Base-by-base conservation (phyloP, 2,329 filamentous ascomycete species). In the Verticillium zaregamsianum region DNA sequence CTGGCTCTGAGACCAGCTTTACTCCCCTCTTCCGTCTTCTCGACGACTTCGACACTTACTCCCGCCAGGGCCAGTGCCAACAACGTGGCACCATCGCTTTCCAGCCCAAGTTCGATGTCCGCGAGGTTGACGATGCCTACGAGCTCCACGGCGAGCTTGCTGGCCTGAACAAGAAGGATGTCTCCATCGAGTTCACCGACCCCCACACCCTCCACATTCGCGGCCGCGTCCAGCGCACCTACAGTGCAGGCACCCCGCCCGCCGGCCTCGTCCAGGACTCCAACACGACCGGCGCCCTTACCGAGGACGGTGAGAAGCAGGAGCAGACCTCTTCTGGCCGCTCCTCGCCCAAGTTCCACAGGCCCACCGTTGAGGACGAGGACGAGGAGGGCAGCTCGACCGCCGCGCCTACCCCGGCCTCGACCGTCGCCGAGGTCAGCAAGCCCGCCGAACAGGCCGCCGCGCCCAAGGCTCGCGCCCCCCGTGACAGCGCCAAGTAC, bases 71-170 rank as follows among this genome's bases (percentile, higher is more conserved):
- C 12, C 59, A 57, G 17, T 66, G 65, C 37, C 45, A 52, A 14
- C 64, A 64, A 57, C 64, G 66, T 62, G 64, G 66, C 56, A 60
- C 66, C 39, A 71, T 68, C 56, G 79, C 84, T 70, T 93, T 92
- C 83, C 83, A 85, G 62, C 91, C 91, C 60, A 90, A 87, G 76
- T 94, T 94, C 71, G 91, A 94, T 69, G 82, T 93, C 64, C 88
- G 85, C 73, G 91, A 95, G 78, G 85, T 83, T 14, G 82, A 83
- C 64, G 76, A 86, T 6, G 73, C 79, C 65, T 94, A 92, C 72
- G 88, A 94, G 76, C 87, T 94, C 23, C 86, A 93, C 69, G 91
- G 91, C 69, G 91, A 94, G 75, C 85, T 94, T 6, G 88, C 91
- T 0, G 91, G 91, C 61, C 80, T 93, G 68, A 84, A 85, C 65